Percentiles rank a stretch among this genome's conserved stretches.
Conservation (phyloP, 2,329 filamentous ascomycete genomes). For the Arthrobotrys sinensis region DNA sequence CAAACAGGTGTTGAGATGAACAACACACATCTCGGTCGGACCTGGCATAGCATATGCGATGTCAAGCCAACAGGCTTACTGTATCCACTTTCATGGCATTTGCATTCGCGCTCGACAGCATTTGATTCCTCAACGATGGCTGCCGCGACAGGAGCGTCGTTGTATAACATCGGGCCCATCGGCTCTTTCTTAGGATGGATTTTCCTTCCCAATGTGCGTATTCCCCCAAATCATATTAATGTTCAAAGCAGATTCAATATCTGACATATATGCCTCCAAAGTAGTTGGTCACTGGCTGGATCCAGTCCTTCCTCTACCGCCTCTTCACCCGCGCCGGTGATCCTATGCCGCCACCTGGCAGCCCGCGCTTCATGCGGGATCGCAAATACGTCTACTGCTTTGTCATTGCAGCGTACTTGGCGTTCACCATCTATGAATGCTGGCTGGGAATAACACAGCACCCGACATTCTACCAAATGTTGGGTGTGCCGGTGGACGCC, state of each 20-base stretch:
- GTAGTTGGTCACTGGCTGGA: slow-evolving; percentile 82
- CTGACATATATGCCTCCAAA: slow-evolving; percentile 31
- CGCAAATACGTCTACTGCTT: slow-evolving; percentile 85
- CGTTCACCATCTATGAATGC: slow-evolving; percentile 85
- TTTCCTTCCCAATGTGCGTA: slow-evolving; percentile 54
- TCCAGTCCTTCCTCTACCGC: slow-evolving; percentile 87
- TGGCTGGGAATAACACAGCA: slow-evolving; percentile 81
- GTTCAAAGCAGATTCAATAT: neutral
- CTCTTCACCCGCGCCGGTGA: slow-evolving; percentile 91
- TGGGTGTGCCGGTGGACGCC: slow-evolving; percentile 79
- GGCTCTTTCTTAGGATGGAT: slow-evolving; percentile 58
- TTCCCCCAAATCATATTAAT: neutral
- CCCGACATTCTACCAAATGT: slow-evolving; percentile 83
- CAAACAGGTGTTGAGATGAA: slow-evolving; percentile 23
- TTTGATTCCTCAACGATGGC: slow-evolving; percentile 25
- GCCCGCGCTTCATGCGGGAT: slow-evolving; percentile 79
- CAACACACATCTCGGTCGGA: slow-evolving; percentile 29
- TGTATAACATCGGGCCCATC: slow-evolving; percentile 43
- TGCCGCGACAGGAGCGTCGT: slow-evolving; percentile 13
- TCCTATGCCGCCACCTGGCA: slow-evolving; percentile 80
- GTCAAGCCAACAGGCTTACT: slow-evolving; percentile 6
- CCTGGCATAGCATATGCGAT: neutral
- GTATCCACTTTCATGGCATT: slow-evolving; percentile 25
- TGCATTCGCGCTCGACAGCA: slow-evolving; percentile 1
- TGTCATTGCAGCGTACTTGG: slow-evolving; percentile 81